Base-by-base conservation (phyloP, 1,284 basidiomycete genomes). In the Puccinia sorghi region DNA sequence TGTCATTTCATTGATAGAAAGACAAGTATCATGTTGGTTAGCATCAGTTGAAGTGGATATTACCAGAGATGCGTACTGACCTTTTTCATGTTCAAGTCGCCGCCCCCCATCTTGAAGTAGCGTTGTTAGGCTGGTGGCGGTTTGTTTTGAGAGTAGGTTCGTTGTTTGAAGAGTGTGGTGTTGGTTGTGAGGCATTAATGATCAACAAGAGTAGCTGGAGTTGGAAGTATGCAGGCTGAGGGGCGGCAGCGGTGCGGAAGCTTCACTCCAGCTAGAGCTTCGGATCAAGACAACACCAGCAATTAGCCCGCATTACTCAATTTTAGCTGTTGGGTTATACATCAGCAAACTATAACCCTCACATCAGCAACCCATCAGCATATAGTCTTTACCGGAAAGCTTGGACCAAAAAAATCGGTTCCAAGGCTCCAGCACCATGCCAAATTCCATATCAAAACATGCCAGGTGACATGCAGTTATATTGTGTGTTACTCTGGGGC, bases 21-120 rank as follows among this genome's bases (percentile, higher is more conserved):
- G 20, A 64, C 0, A 46, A 46, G 39, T 22, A 72, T 50, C 43
- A 15, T 39, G 25, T 50, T n/a, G 17, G 37, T 43, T 22, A 64
- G 63, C 25, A 52, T 37, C 37, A 25, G 27, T 4, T 64, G 11
- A 37, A 27, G n/a, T 69, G 15, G 32, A 50, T 20, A 17, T 50
- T n/a, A 48, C 48, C 46, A 46, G 27, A 27, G 61, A 63, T 41
- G 17, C 17, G 15, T 25, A 59, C 41, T 56, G 17, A 77, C 74
- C 74, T 77, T 77, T 56, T 77, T 77, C 74, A 77, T 77, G 64
- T 77, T 77, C 54, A 77, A 59, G 64, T 77, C 74, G 22, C 74
- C 74, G 22, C 74, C 74, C 12, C 74, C 74, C 74, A 77, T 77
- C 54, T 69, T 77, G 48, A 37, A 12, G 15, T 20, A 22, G n/a